Evolutionary conservation across 2,329 filamentous ascomycete species (phyloP).

Genomic region (Paramyrothecium sp.): DNA sequence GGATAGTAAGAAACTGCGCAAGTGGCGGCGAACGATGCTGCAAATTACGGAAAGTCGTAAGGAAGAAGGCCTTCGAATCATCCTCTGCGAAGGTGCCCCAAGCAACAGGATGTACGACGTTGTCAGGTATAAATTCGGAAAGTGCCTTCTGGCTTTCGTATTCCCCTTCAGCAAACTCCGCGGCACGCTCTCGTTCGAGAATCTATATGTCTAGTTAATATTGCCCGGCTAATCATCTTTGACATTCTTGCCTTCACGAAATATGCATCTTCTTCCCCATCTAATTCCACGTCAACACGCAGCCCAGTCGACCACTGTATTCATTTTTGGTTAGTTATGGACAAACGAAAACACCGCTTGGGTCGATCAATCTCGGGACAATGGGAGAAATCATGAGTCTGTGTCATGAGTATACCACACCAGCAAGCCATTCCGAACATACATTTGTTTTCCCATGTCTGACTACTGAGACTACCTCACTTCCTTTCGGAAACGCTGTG

Average conservation of each 20-base stretch:
- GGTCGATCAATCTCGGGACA: no score
- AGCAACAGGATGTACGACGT: not conserved
- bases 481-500: not conserved
- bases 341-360: no score
- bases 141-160: constrained; percentile 1
- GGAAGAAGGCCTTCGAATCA: not conserved
- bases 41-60: not conserved
- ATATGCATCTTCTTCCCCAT: not conserved
- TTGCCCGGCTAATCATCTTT: not conserved
- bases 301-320: not conserved
- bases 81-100: not conserved
- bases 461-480: not conserved
- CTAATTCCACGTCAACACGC: not conserved
- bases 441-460: not conserved
- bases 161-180: not conserved
- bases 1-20: not conserved
- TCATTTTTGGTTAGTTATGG: not conserved
- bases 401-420: no score
- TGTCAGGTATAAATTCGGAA: not conserved
- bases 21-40: not conserved
- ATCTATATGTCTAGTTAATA: not conserved
- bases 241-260: not conserved
- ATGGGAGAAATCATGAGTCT: no score
- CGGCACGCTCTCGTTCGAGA: not conserved
- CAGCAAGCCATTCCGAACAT: not conserved